These are phyloP conservation scores for Gillenia trifoliata DNA, from an alignment of 306 rosid genomes.

Conservation along the genomic window DNA sequence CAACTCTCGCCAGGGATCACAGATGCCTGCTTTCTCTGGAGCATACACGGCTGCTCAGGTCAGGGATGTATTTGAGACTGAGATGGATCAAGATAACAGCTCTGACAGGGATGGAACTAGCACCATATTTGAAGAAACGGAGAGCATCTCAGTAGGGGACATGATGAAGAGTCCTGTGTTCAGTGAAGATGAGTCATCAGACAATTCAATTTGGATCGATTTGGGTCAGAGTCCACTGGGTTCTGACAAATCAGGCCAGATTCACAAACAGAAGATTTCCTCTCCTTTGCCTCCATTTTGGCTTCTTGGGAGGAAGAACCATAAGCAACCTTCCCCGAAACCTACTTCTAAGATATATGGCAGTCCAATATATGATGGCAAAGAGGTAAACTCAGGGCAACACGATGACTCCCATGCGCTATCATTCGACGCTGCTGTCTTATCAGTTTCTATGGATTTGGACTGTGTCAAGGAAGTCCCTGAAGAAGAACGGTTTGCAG, in stretches of 20 bases:
- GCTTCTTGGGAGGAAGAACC: constrained; percentile 61
- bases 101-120: constrained; percentile 91
- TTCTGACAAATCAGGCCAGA: constrained; percentile 57
- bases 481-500: constrained; percentile 54
- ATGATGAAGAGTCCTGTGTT: constrained; percentile 96
- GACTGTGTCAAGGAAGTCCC: constrained; percentile 71
- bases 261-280: constrained; percentile 52
- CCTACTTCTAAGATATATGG: constrained; percentile 64
- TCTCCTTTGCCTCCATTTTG: constrained; percentile 82
- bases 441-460: constrained; percentile 73
- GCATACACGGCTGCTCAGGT: constrained; percentile 88
- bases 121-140: constrained; percentile 92
- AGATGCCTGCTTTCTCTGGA: constrained; percentile 92
- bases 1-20: constrained; percentile 59
- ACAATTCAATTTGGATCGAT: constrained; percentile 89
- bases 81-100: constrained; percentile 81
- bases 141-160: constrained; percentile 85
- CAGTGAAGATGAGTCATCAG: constrained; percentile 94
- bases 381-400: constrained; percentile 37
- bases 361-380: constrained; percentile 76
- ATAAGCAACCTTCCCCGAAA: constrained; percentile 58
- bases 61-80: constrained; percentile 86
- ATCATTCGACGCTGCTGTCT: constrained; percentile 86
- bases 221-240: constrained; percentile 95
- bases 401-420: constrained; percentile 58